Base-by-base conservation (phyloP, 2,329 filamentous ascomycete genomes). In the Pezicula radicicola region DNA sequence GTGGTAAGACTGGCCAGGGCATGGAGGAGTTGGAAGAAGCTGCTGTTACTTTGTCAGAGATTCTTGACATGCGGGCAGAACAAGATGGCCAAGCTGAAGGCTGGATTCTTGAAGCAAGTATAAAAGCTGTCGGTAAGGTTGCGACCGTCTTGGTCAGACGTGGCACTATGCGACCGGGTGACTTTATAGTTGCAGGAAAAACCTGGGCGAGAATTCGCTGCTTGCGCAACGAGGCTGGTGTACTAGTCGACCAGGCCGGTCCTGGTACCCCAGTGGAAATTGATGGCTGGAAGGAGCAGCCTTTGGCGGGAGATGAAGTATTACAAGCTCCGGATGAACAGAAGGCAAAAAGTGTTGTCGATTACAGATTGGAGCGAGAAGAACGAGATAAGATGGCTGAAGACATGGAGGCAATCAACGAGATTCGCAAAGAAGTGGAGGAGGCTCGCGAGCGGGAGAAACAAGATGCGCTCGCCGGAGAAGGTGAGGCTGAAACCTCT, bases 11-110 rank as follows among this genome's bases (percentile, higher is more conserved):
- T 0, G 94, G 94, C 1, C 76, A 88, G 67, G 94, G 94, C 46
- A 97, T 99, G 86, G 76, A 84, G 15, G 88, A 95, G 47, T 79
- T 99, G 2, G 94, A 97, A 71, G 95, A 99, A 74, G 91, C 88
- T 46, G 90, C 93, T 45, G 74, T 94, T 19, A 87, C 90, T 0
- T 79, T 96, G 5, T 88, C 91, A 1, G 94, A 99, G 66, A 84
- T 97, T 59, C 80, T 97, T 12, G 94, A 99, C 62, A 87, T 95
- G 63, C 87, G 93, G 43, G 90, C 93, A 27, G 89, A 96, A 61
- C 69, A 69, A 0, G 80, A 88, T 55, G 88, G 91, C 18, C 80
- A 83, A 66, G 90, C 87, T 7, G 94, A 99, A 72, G 94, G 94
- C 15, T 97, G 92, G 90, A 80, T 99, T 16, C 80, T 99, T 6